Evolutionary conservation across 192 early-diverging fungal species (phyloP), one percentile per base, ranked within the genome.

Genomic region (Coemansia sp.): DNA sequence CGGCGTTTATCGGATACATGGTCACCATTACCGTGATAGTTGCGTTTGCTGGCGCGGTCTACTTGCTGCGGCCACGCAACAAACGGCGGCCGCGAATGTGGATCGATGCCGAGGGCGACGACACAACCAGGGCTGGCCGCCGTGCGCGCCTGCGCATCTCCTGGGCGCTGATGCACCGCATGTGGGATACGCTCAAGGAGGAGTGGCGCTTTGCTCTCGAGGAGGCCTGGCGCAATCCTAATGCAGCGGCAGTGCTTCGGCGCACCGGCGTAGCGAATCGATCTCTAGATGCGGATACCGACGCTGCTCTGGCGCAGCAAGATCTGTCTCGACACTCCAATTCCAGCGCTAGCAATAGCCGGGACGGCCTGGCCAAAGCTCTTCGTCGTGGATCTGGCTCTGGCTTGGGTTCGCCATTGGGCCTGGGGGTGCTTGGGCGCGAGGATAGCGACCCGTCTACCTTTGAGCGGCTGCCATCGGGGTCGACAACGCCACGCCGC

Each of bases 21-120:
- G 78, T 81, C 9, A 69, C 73, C 0, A 76, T 75, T 61, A 58
- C 70, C 2, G 62, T 73, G n/a, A 31, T 76, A 11, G 61, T 75
- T 20, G 63, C 48, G 5, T 81, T 76, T 68, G 73, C 36, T 1
- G 78, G 73, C 9, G 73, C 56, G 11, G 58, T 81, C 14, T 75
- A 73, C 28, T 61, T 81, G 69, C 63, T 81, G 35, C 65, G 73
- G 11, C 78, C 78, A 6, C 73, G 73, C 55, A 73, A 33, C 65
- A 81, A 81, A 60, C 78, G 78, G 42, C 58, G 78, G 25, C 69
- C 78, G 55, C 78, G 78, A 25, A 81, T 81, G 78, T 81, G 78
- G 78, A 39, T 81, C 21, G 78, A 69, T 33, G 78, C 78, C 1
- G 73, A 69, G 3, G 77, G 72, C 47, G 78, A 76, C 23, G 69